These are phyloP conservation scores for Sergeia podlipaevii DNA, from an alignment of 208 protist genomes.

Conservation along the genomic window DNA sequence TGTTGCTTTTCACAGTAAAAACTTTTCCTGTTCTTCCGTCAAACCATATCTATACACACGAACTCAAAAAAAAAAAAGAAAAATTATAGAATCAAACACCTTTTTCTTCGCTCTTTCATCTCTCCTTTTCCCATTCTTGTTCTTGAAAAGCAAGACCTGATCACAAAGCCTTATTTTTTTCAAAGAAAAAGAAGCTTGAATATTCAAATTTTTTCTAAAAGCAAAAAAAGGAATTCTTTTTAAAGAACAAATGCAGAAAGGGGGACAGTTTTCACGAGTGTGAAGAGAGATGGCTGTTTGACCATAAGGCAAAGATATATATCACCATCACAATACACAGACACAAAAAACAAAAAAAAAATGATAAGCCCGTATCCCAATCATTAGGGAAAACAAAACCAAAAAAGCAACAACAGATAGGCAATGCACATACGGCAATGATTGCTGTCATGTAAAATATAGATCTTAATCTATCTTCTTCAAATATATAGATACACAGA, in stretches of 20 bases:
- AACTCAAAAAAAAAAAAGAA: slow-evolving; percentile 10
- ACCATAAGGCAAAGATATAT: slow-evolving; percentile 10
- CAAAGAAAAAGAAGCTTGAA: too few relatives aligned
- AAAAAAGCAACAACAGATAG: too few relatives aligned
- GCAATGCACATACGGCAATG: background rate
- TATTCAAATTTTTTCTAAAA: too few relatives aligned
- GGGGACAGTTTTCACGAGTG: too few relatives aligned
- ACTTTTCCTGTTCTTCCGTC: too few relatives aligned
- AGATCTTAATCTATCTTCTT: background rate
- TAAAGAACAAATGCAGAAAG: too few relatives aligned
- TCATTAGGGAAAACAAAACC: too few relatives aligned
- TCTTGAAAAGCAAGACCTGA: slow-evolving; percentile 8
- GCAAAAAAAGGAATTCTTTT: too few relatives aligned
- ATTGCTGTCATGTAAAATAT: background rate
- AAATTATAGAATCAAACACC: background rate
- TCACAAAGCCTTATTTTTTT: too few relatives aligned
- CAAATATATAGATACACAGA: background rate
- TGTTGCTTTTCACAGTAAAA: too few relatives aligned
- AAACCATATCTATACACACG: background rate
- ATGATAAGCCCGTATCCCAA: too few relatives aligned
- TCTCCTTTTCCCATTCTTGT: slow-evolving; percentile 11
- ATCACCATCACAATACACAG: background rate
- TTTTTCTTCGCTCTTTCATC: slow-evolving; percentile 9
- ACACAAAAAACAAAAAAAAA: slow-evolving; percentile 2
- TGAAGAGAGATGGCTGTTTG: too few relatives aligned